Evolutionary conservation across 202 grass and related monocot species (phyloP), one percentile per base, ranked within the genome.

Genomic region (Digitaria exilis): DNA sequence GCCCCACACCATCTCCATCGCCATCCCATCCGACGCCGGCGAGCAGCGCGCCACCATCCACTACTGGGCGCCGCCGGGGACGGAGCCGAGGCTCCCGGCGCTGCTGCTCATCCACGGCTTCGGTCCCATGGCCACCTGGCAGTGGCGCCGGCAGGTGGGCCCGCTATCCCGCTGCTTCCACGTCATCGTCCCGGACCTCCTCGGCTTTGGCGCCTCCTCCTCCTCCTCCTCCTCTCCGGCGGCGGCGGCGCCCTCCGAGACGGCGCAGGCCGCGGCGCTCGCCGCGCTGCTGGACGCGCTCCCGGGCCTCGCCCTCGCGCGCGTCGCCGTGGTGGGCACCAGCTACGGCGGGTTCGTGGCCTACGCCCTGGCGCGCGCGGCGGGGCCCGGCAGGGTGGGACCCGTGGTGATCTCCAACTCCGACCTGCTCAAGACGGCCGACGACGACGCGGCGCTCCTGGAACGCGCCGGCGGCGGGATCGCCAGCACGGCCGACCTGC

Each of bases 301-400:
- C 24, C 54, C 83, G 9, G 78, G 60, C 28, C 48, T 74, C 35
- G 15, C 49, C 11, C 24, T 30, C 26, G 31, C 75, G 41, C 63
- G 78, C 45, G 59, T 86, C 26, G 81, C 88, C 73, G 75, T 92
- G 41, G 79, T 18, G 8, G 89, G 92, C 28, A 92, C 80, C 31
- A 95, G 92, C 87, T 95, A 92, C 85, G 92, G 89, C 18, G 92
- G 92, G 8, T 94, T 90, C 71, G 88, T 94, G 57, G 82, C 85
- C 57, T 94, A 94, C 85, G 48, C 88, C 55, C 56, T 87, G 77
- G 86, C 89, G 17, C 83, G 78, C n/a, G 42, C 39, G 37, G 68
- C 84, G 65, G 89, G 92, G 28, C 39, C 58, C 10, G 77, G 58
- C 59, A 78, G 77, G 71, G 73, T 94, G 6, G 87, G 73, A 39